Percentiles rank a stretch among this genome's conserved stretches.
phyloP scores from a whole-genome alignment of 2,329 filamentous ascomycete species.

The Cladosporium phlei region DNA sequence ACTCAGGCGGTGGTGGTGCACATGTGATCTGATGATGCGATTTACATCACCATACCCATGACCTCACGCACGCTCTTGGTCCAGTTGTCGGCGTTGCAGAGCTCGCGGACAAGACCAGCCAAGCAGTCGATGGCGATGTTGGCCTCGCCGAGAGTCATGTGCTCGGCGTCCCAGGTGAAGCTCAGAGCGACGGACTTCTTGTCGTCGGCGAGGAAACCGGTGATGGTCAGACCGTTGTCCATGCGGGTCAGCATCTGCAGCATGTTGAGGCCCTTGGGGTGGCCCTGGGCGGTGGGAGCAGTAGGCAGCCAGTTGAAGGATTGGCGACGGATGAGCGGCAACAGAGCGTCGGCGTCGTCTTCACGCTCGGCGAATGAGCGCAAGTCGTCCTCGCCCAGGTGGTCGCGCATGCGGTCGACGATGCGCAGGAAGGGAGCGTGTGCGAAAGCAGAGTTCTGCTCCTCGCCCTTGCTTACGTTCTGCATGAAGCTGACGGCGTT shows the following conservation, averaged over 20 bases:
- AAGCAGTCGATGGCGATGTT: slow-evolving; percentile 25
- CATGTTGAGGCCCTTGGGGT: slow-evolving; percentile 25
- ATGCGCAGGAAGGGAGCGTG: slow-evolving; percentile 31
- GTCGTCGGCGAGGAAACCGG: slow-evolving; percentile 29
- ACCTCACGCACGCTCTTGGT: slow-evolving; percentile 22
- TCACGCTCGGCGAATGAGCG: slow-evolving; percentile 28
- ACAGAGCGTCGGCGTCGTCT: slow-evolving; percentile 26
- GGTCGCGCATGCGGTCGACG: slow-evolving; percentile 27
- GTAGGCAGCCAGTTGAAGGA: slow-evolving; percentile 33
- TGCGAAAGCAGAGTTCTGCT: slow-evolving; percentile 26
- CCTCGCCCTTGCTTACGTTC: slow-evolving; percentile 29
- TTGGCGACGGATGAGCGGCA: slow-evolving; percentile 28
- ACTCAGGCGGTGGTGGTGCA: too few species aligned
- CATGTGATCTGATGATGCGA: background rate
- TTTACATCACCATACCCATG: slow-evolving; percentile 15
- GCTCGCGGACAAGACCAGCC: slow-evolving; percentile 21
- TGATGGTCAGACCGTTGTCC: slow-evolving; percentile 32
- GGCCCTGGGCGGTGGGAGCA: slow-evolving; percentile 25
- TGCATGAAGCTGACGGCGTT: slow-evolving; percentile 28
- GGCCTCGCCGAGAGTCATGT: slow-evolving; percentile 26
- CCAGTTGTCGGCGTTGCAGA: slow-evolving; percentile 29
- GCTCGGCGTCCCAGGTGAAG: slow-evolving; percentile 31
- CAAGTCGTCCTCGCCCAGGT: slow-evolving; percentile 24
- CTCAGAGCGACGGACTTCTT: slow-evolving; percentile 27
- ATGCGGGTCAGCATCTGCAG: slow-evolving; percentile 31